phyloP scores from a whole-genome alignment of 768 basidiomycete species.

The Atractiella rhizophila region DNA sequence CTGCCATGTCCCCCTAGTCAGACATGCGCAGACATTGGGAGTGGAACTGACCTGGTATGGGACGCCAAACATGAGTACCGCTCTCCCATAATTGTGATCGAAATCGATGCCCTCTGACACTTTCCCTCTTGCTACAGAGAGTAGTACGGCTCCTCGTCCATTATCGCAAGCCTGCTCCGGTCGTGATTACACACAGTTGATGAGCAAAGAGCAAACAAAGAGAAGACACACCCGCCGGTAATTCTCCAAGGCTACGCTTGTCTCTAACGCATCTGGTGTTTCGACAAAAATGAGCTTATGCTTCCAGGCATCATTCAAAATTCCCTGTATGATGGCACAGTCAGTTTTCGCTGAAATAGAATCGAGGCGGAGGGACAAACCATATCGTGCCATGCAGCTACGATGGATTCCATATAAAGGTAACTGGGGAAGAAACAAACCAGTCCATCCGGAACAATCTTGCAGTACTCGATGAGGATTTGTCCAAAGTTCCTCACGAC shows the following conservation, averaged over 20 bases:
- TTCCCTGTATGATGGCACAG: slow-evolving; percentile 38
- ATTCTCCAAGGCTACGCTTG: slow-evolving; percentile 89
- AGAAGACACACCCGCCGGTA: slow-evolving; percentile 50
- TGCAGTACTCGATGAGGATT: slow-evolving; percentile 91
- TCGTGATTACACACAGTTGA: background rate
- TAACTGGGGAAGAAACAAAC: slow-evolving; percentile 99
- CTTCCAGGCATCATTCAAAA: slow-evolving; percentile 97
- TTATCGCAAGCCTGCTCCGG: slow-evolving; percentile 71
- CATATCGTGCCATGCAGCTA: slow-evolving; percentile 99
- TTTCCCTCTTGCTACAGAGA: slow-evolving; percentile 94
- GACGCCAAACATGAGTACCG: slow-evolving; percentile 89
- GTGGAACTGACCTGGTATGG: slow-evolving; percentile 12
- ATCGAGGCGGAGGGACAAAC: slow-evolving; percentile 29
- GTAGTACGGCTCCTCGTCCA: slow-evolving; percentile 78
- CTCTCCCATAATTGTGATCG: slow-evolving; percentile 95
- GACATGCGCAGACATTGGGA: background rate
- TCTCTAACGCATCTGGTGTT: slow-evolving; percentile 96
- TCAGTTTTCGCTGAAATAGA: background rate
- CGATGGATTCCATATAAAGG: slow-evolving; percentile 98
- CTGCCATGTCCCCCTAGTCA: slow-evolving; percentile 29
- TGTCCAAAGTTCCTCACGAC: slow-evolving; percentile 97
- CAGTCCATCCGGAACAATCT: slow-evolving; percentile 91
- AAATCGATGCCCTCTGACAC: slow-evolving; percentile 99
- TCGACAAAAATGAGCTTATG: slow-evolving; percentile 98
- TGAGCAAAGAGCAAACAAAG: background rate